phyloP scores from a whole-genome alignment of 1,139 yeast species.

The Suzukiozyma palmioleophila region DNA sequence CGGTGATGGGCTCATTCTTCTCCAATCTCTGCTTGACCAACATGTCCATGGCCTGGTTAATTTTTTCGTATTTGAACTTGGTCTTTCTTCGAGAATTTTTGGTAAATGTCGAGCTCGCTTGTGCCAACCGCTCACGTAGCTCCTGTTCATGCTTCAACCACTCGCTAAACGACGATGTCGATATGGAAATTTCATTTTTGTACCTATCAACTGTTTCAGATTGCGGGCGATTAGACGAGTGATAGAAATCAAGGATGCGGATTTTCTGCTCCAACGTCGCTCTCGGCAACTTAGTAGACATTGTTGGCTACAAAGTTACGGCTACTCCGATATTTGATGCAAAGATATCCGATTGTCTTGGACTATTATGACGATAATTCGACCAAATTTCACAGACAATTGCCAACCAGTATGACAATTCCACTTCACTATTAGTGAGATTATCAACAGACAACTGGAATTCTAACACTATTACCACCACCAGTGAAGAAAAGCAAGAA shows the following conservation, averaged over 20 bases:
- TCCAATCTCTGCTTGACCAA: conserved; percentile 44
- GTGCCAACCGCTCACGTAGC: conserved; percentile 37
- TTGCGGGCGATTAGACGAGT: conserved; percentile 47
- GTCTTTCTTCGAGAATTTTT: conserved; percentile 45
- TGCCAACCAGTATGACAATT: too few relatives aligned
- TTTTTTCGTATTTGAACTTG: conserved; percentile 52
- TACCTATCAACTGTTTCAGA: conserved; percentile 54
- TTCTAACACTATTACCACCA: too few relatives aligned
- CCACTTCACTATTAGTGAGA: too few relatives aligned
- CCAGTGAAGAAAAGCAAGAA: too few relatives aligned
- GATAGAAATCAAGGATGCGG: conserved; percentile 49
- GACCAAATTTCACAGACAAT: too few relatives aligned
- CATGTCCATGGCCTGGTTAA: conserved; percentile 54
- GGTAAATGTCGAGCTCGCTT: conserved; percentile 32
- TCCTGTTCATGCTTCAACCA: conserved; percentile 55
- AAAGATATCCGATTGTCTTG: too few relatives aligned
- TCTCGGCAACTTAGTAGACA: conserved; percentile 41
- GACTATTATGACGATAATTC: too few relatives aligned
- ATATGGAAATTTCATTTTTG: conserved; percentile 45
- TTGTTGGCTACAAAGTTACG: conserved; percentile 4
- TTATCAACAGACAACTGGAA: too few relatives aligned
- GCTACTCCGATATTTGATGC: background rate
- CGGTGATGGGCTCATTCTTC: conserved; percentile 45
- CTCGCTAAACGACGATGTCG: conserved; percentile 56
- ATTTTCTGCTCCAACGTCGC: conserved; percentile 59